phyloP scores from a whole-genome alignment of 805 yeast genomes.

The Zygotorulaspora chibaensis region DNA sequence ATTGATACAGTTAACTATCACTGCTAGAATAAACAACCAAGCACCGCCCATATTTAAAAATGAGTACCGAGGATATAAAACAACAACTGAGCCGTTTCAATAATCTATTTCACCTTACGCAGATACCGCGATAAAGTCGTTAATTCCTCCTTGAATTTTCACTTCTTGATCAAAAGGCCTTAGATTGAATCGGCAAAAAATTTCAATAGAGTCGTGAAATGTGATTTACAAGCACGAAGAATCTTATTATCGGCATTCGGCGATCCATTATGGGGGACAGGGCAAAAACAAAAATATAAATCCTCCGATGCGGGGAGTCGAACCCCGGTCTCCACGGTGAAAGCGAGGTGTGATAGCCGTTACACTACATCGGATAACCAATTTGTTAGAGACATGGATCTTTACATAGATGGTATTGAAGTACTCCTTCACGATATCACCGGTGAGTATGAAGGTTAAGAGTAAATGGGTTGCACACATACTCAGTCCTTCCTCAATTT shows the following conservation, averaged over 20 bases:
- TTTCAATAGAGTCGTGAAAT: not conserved
- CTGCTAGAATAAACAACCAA: conserved; percentile 60
- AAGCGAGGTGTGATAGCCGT: conserved; percentile 33
- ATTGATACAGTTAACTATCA: conserved; percentile 78
- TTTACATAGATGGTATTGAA: too few relatives aligned
- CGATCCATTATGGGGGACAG: too few relatives aligned
- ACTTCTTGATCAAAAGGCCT: not conserved
- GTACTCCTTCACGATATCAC: too few relatives aligned
- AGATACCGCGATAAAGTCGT: too few relatives aligned
- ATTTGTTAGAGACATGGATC: not conserved
- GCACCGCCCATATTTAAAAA: conserved; percentile 4
- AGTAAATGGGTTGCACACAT: too few relatives aligned
- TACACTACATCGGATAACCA: conserved; percentile 28
- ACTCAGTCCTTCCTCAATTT: too few relatives aligned
- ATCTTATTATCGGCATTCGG: too few relatives aligned
- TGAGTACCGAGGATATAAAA: too few relatives aligned
- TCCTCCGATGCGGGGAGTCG: conserved; percentile 32
- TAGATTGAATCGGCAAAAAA: not conserved
- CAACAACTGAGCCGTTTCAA: too few relatives aligned
- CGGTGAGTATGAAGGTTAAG: too few relatives aligned
- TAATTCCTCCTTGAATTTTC: not conserved
- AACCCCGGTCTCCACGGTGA: conserved; percentile 34
- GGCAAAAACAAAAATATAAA: not conserved
- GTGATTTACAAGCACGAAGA: not conserved
- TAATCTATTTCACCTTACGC: too few relatives aligned